Conservation (phyloP, 2,329 filamentous ascomycete species). For the Fonsecaea monophora region DNA sequence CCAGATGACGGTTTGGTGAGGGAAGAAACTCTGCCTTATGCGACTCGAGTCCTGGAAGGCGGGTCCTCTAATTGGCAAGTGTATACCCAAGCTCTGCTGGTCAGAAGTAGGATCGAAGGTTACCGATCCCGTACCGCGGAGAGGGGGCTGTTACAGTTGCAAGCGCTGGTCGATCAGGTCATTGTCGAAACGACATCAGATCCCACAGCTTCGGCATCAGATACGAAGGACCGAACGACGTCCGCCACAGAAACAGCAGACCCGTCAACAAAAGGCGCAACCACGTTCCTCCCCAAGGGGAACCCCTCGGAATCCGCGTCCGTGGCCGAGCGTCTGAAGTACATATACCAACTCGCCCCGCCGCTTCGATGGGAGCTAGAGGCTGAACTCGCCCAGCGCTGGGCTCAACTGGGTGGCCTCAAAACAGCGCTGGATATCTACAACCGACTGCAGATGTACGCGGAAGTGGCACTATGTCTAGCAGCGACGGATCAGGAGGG, state of each 20-base stretch:
- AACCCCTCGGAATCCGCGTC: constrained; percentile 79
- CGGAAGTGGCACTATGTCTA: constrained; percentile 89
- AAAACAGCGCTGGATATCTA: constrained; percentile 94
- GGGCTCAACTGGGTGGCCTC: constrained; percentile 86
- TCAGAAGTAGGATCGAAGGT: constrained; percentile 87
- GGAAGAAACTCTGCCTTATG: constrained; percentile 93
- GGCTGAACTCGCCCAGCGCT: constrained; percentile 88
- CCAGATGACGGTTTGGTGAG: constrained; percentile 83
- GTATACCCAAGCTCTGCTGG: constrained; percentile 90
- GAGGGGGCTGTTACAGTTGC: constrained; percentile 86
- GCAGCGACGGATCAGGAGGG: constrained; percentile 80
- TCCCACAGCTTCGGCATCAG: constrained; percentile 42
- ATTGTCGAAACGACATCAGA: constrained; percentile 73
- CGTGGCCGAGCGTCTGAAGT: constrained; percentile 75
- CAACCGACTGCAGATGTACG: constrained; percentile 89
- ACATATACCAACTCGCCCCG: constrained; percentile 82
- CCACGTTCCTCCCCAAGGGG: constrained; percentile 80
- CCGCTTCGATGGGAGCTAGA: constrained; percentile 94
- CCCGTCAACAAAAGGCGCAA: constrained; percentile 56
- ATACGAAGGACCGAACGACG: constrained; percentile 46
- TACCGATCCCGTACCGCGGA: constrained; percentile 88
- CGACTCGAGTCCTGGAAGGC: constrained; percentile 82
- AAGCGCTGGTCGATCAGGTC: constrained; percentile 94
- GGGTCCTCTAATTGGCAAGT: constrained; percentile 97
- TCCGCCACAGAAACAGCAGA: constrained; percentile 40